phyloP scores from a whole-genome alignment of 306 rosid genomes.

The Purshia tridentata region DNA sequence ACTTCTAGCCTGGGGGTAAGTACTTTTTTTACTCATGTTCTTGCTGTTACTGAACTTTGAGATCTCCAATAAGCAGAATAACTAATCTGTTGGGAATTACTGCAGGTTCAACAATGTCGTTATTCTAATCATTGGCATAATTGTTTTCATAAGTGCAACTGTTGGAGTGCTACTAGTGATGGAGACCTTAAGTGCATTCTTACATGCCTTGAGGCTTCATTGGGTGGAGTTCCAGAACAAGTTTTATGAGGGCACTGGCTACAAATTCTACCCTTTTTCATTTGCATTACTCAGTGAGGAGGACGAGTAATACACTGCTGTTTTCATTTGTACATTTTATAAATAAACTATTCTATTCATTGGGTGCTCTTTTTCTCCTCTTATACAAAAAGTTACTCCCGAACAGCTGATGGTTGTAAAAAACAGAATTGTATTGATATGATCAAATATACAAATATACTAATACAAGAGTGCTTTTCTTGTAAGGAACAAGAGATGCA shows the following conservation, averaged over 20 bases:
- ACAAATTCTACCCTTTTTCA: constrained; percentile 72
- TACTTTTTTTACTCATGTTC: not conserved
- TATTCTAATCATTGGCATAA: constrained; percentile 54
- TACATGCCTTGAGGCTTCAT: constrained; percentile 84
- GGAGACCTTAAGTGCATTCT: constrained; percentile 87
- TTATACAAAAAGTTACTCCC: not conserved
- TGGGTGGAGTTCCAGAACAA: constrained; percentile 88
- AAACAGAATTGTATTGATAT: not conserved
- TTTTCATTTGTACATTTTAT: not conserved
- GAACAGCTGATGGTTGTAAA: not conserved
- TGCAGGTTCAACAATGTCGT: constrained; percentile 61
- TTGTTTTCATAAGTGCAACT: constrained; percentile 63
- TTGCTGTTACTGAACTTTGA: not conserved
- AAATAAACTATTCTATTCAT: too few relatives aligned
- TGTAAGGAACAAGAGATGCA: too few relatives aligned
- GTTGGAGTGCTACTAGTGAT: constrained; percentile 73
- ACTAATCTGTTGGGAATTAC: constrained; percentile 2
- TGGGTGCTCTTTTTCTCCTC: too few relatives aligned
- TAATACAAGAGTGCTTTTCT: too few relatives aligned
- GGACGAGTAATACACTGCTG: constrained; percentile 41
- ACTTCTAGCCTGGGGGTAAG: constrained; percentile 51
- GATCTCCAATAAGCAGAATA: not conserved
- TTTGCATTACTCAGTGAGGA: constrained; percentile 48
- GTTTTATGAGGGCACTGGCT: constrained; percentile 76
- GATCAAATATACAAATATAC: not conserved